These are phyloP conservation scores for Populus simonii DNA, from an alignment of 345 rosid species.

Conservation along the genomic window DNA sequence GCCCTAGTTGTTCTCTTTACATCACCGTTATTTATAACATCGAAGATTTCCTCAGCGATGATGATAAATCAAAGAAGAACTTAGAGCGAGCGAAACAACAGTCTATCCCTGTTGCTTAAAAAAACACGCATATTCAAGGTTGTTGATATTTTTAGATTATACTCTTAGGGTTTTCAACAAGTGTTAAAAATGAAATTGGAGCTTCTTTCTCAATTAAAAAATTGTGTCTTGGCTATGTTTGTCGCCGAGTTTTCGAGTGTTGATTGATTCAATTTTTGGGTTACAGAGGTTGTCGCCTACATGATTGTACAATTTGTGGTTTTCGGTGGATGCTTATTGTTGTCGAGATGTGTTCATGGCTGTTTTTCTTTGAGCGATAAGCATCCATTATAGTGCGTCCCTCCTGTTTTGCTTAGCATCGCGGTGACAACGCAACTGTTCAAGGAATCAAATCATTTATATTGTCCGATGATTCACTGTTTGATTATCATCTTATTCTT, in stretches of 20 bases:
- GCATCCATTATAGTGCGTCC: not conserved
- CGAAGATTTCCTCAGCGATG: slow-evolving; percentile 57
- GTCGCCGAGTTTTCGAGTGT: not conserved
- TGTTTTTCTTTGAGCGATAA: not conserved
- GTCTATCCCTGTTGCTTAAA: slow-evolving; percentile 59
- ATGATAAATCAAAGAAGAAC: slow-evolving; percentile 31
- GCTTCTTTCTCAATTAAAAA: no score
- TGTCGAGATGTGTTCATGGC: not conserved
- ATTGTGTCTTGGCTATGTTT: not conserved
- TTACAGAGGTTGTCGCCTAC: not conserved
- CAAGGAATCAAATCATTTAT: not conserved
- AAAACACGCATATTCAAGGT: not conserved
- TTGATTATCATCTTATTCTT: not conserved
- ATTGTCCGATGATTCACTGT: not conserved
- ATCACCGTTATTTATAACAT: slow-evolving; percentile 81
- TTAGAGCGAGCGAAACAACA: slow-evolving; percentile 41
- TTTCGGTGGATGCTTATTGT: no score
- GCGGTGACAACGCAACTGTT: not conserved
- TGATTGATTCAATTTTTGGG: not conserved
- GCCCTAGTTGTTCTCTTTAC: slow-evolving; percentile 93
- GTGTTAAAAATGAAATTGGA: not conserved
- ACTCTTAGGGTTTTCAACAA: not conserved
- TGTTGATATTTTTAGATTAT: not conserved
- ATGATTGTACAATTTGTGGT: not conserved
- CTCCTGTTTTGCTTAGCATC: not conserved